Conservation (phyloP, 768 basidiomycete genomes). For the Lactarius vividus region DNA sequence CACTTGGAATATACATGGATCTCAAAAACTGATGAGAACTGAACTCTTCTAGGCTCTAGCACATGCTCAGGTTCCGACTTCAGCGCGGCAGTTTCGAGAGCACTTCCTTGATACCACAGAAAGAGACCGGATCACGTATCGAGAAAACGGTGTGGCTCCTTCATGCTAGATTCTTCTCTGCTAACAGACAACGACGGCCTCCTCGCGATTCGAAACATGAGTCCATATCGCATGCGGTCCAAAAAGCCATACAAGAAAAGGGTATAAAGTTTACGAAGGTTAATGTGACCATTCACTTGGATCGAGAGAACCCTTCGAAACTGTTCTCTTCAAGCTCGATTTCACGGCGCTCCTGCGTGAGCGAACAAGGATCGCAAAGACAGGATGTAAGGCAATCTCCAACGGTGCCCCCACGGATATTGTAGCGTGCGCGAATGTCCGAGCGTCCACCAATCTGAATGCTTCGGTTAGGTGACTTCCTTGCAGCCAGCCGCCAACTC, state of each 20-base stretch:
- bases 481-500: neutral
- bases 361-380: conserved; percentile 48
- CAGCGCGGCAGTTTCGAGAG: no score
- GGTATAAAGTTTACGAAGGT: no score
- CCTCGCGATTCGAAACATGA: neutral
- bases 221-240: neutral
- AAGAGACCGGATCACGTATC: no score
- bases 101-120: no score
- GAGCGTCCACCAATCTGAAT: conserved; percentile 38
- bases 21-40: no score
- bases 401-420: conserved; percentile 43
- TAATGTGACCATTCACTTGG: no score
- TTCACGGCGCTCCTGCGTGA: conserved; percentile 49
- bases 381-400: conserved; percentile 42
- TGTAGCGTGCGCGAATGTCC: conserved; percentile 43
- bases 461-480: conserved; percentile 28
- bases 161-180: no score
- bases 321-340: conserved; percentile 48
- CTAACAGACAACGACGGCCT: neutral
- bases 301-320: conserved; percentile 9
- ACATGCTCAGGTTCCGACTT: no score
- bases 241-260: neutral
- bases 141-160: no score
- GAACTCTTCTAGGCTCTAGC: no score
- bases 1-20: no score